These are phyloP conservation scores for Filobasidium wieringae DNA, from an alignment of 768 basidiomycete genomes.

Conservation along the genomic window DNA sequence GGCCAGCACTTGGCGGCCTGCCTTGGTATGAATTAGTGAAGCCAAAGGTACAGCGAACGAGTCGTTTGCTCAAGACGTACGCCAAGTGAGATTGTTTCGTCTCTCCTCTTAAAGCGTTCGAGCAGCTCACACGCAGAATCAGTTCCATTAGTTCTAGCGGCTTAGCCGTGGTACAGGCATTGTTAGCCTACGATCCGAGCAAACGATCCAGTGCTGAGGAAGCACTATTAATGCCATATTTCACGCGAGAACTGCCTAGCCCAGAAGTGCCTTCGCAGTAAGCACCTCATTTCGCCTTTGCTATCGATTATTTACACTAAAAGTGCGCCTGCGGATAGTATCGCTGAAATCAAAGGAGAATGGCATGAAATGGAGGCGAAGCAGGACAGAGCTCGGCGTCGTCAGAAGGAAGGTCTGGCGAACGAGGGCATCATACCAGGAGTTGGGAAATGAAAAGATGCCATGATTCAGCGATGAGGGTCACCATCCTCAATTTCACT, in stretches of 20 bases:
- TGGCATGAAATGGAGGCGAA: constrained; percentile 98
- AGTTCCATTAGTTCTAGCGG: not conserved
- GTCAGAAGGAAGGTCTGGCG: constrained; percentile 27
- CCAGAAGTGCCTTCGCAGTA: constrained; percentile 68
- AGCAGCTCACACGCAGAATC: not conserved
- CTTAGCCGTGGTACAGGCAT: constrained; percentile 53
- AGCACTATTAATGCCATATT: constrained; percentile 63
- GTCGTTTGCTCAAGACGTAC: constrained; percentile 73
- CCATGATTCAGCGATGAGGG: no score
- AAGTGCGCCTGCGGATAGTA: constrained; percentile 41
- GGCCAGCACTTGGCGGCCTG: constrained; percentile 68
- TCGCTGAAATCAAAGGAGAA: constrained; percentile 75
- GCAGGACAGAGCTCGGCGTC: constrained; percentile 54
- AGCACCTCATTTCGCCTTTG: constrained; percentile 33
- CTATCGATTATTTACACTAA: not conserved
- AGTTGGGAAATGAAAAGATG: no score
- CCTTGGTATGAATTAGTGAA: constrained; percentile 99
- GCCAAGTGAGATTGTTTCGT: constrained; percentile 50
- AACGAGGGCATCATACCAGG: no score
- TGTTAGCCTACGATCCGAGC: constrained; percentile 70
- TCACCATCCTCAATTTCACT: no score
- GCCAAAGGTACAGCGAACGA: constrained; percentile 61
- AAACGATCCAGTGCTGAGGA: constrained; percentile 52
- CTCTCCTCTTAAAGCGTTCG: not conserved
- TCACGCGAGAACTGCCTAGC: constrained; percentile 62